Evolutionary conservation across 176 grass and related monocot genomes (phyloP).

Genomic region (Microstegium vimineum): DNA sequence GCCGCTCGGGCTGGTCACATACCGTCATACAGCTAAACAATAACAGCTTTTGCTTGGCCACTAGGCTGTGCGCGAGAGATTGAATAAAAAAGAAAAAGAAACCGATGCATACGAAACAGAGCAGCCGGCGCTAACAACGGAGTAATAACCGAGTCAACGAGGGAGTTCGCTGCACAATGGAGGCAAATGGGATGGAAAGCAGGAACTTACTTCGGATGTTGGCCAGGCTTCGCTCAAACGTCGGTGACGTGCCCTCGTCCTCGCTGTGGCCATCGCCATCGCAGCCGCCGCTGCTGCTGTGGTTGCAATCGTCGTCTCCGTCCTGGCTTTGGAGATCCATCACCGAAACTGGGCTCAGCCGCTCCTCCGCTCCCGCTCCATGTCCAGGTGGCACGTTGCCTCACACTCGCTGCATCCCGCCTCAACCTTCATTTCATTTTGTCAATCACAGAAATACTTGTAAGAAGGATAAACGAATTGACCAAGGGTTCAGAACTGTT

Average conservation of each 20-base stretch:
- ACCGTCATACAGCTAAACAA: too few species aligned
- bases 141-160: background rate
- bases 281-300: background rate
- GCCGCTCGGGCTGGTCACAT: background rate
- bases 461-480: too few species aligned
- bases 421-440: constrained; percentile 18
- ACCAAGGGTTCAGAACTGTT: background rate
- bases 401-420: background rate
- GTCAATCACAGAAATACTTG: background rate
- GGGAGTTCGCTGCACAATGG: background rate
- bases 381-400: constrained; percentile 16
- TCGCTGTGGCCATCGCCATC: background rate
- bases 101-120: background rate
- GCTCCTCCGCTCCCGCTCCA: constrained; percentile 37
- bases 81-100: background rate
- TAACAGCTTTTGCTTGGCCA: too few species aligned
- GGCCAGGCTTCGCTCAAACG: constrained; percentile 45
- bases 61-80: background rate
- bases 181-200: background rate
- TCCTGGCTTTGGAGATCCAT: constrained; percentile 75
- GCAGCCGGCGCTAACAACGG: background rate
- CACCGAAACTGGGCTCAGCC: constrained; percentile 65
- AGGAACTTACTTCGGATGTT: constrained; percentile 56
- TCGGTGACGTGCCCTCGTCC: constrained; percentile 21
- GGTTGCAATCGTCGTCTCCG: constrained; percentile 28